Conservation (phyloP, 345 rosid genomes). For the Bretschneidera sinensis region DNA sequence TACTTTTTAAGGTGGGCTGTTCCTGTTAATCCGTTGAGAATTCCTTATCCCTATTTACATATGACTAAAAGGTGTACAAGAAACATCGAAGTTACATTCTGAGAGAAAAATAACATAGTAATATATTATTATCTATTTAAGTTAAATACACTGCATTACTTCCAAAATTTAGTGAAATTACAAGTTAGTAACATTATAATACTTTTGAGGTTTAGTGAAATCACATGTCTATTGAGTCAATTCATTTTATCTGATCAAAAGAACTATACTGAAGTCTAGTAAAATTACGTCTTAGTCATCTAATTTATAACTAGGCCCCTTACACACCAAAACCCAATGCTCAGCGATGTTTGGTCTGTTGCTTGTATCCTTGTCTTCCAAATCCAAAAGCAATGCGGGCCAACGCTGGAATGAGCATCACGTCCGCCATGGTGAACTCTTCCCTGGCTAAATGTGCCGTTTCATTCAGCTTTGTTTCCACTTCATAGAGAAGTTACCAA, state of each 20-base stretch:
- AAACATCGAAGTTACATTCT: too few relatives aligned
- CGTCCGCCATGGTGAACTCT: conserved; percentile 87
- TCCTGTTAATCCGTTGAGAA: too few relatives aligned
- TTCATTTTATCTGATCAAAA: conserved; percentile 56
- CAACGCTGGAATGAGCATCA: conserved; percentile 63
- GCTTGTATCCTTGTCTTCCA: conserved; percentile 64
- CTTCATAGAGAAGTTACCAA: conserved; percentile 65
- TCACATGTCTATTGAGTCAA: too few relatives aligned
- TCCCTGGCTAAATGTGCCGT: conserved; percentile 56
- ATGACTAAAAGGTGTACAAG: too few relatives aligned
- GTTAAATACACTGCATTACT: too few relatives aligned
- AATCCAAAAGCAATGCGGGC: conserved; percentile 58
- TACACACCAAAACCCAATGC: conserved; percentile 65
- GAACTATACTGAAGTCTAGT: conserved; percentile 57
- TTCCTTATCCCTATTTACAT: too few relatives aligned
- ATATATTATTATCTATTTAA: too few relatives aligned
- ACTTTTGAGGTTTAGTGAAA: too few relatives aligned
- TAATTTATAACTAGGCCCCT: conserved; percentile 69
- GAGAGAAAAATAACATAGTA: too few relatives aligned
- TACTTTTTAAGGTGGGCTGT: too few relatives aligned
- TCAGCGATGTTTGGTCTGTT: conserved; percentile 57
- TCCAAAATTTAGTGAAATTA: too few relatives aligned
- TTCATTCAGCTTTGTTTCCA: conserved; percentile 48
- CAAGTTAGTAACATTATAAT: too few relatives aligned
- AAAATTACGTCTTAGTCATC: conserved; percentile 72